These are phyloP conservation scores for Pythium folliculosum DNA, from an alignment of 352 stramenopile species.

Conservation along the genomic window DNA sequence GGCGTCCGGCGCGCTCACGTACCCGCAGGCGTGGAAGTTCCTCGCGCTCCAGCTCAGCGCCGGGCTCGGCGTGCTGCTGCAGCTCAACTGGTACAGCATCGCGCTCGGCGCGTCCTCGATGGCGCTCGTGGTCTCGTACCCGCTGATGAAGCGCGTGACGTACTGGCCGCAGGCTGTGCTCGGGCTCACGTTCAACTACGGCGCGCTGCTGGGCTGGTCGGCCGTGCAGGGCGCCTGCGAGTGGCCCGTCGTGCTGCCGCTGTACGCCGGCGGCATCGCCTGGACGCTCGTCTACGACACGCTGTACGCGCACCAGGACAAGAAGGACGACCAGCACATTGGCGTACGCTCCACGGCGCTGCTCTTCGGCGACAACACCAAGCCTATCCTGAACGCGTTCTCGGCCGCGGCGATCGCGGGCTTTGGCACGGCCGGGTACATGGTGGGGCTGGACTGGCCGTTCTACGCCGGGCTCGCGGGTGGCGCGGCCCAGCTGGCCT, in stretches of 20 bases:
- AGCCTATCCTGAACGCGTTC: constrained; percentile 91
- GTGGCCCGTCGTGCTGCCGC: constrained; percentile 89
- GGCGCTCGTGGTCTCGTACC: constrained; percentile 94
- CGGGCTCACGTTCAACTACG: constrained; percentile 99
- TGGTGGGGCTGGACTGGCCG: constrained; percentile 77
- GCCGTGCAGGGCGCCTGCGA: constrained; percentile 84
- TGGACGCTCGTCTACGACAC: constrained; percentile 99
- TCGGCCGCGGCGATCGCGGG: constrained; percentile 62
- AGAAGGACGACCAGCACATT: constrained; percentile 95
- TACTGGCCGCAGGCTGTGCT: constrained; percentile 97
- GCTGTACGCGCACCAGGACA: constrained; percentile 99
- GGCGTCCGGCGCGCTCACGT: constrained; percentile 89
- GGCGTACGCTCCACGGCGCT: constrained; percentile 96
- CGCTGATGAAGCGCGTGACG: constrained; percentile 98
- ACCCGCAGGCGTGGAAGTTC: constrained; percentile 91
- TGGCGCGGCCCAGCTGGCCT: constrained; percentile 93
- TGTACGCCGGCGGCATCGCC: constrained; percentile 94
- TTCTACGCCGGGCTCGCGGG: constrained; percentile 90
- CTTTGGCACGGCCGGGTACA: constrained; percentile 72
- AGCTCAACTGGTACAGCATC: constrained; percentile 95
- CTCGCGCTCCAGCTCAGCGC: constrained; percentile 92
- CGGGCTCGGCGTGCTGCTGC: constrained; percentile 93
- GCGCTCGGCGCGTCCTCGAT: constrained; percentile 91
- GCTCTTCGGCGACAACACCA: constrained; percentile 94
- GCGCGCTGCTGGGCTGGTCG: constrained; percentile 94